These are phyloP conservation scores for Alnus glutinosa DNA, from an alignment of 306 rosid genomes.

Conservation along the genomic window DNA sequence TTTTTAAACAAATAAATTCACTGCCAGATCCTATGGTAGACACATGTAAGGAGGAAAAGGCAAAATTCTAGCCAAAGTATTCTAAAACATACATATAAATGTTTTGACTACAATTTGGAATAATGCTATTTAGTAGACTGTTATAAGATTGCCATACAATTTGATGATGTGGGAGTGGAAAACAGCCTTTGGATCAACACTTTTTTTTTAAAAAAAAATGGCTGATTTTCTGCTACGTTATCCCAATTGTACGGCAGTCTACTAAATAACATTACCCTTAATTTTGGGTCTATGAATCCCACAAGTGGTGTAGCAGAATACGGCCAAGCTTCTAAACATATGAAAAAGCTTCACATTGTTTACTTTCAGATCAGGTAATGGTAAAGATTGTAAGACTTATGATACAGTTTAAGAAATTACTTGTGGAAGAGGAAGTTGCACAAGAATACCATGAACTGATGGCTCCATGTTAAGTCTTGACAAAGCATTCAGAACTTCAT, in stretches of 20 bases:
- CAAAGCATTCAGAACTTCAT: slow-evolving; percentile 56
- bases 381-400: slow-evolving; percentile 15
- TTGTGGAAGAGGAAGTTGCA: slow-evolving; percentile 96
- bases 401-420: slow-evolving; percentile 64
- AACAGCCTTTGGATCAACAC: no score
- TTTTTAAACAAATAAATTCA: background rate
- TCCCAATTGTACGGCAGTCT: no score
- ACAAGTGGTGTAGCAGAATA: background rate
- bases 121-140: no score
- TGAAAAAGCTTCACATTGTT: background rate
- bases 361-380: slow-evolving; percentile 21
- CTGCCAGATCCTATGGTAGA: background rate
- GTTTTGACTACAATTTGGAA: no score
- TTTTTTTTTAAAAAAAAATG: no score
- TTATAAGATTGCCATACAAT: no score
- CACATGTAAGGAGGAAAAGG: background rate
- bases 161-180: no score
- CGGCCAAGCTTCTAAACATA: slow-evolving; percentile 1
- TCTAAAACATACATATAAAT: background rate
- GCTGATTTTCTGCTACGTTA: no score
- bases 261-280: background rate
- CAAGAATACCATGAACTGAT: slow-evolving; percentile 87
- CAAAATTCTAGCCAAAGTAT: background rate
- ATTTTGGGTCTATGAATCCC: background rate
- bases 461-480: slow-evolving; percentile 66